Base-by-base conservation (phyloP, 192 early-diverging fungal species). In the Linnemannia hyalina region DNA sequence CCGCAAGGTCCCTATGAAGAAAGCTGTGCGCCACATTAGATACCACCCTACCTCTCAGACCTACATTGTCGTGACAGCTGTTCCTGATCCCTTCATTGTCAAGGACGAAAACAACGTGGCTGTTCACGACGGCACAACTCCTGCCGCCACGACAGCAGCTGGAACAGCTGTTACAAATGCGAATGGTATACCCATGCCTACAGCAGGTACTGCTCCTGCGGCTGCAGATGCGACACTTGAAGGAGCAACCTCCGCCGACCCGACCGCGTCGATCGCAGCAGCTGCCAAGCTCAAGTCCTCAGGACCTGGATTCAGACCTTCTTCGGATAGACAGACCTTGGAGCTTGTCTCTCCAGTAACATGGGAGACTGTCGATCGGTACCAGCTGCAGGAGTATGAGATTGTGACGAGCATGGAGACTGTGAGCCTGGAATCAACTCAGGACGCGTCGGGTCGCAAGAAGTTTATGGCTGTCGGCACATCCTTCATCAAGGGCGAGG, bases 301-400 rank as follows among this genome's bases (percentile, higher is more conserved):
- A 83, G 68, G 40, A 9, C 35, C 75, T 38, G 54, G 92, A 87
- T 93, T 95, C 80, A 87, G 91, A 6, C 97, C 97, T 22, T 77
- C 80, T 20, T 88, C 92, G 49, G 90, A 93, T 18, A 87, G 89
- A 23, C 97, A 93, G 82, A 92, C 91, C 8, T 74, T 99, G 47
- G 96, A 98, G 69, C 89, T 99, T 65, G 91, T 99, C 20, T 98
- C 98, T 23, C 97, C 98, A 2, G 93, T 97, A 0, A 97, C 97
- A 23, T 99, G 97, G 97, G 97, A 99, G 78, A 97, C 95, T 18
- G 96, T 98, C 0, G 98, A 99, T 80, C 84, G 89, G 82, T 93
- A 91, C 80, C 79, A 83, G 42, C 90, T 99, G 80, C 93, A 95
- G 38, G 93, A 93, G 79, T 93, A 95, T 88, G 98, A 99, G 84